Evolutionary conservation across 495 filamentous ascomycete species (phyloP).

Genomic region (Cercophora scortea): DNA sequence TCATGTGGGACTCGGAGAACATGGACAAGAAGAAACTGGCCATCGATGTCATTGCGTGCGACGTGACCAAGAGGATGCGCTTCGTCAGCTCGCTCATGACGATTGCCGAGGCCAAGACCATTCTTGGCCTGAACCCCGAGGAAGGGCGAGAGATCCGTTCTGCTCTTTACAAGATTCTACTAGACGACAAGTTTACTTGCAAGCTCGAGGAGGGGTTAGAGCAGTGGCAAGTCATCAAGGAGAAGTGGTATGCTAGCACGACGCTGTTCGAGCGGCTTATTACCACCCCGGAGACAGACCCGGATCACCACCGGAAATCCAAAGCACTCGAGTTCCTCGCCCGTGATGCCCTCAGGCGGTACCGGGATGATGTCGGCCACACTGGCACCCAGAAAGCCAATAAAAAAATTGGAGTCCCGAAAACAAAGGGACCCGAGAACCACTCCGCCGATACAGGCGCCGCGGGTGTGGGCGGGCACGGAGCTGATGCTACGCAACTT

Average conservation of each 20-base stretch:
- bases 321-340: slow-evolving; percentile 64
- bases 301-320: slow-evolving; percentile 46
- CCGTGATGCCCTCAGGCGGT: slow-evolving; percentile 67
- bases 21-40: slow-evolving; percentile 46
- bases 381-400: neutral
- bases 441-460: neutral
- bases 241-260: slow-evolving; percentile 56
- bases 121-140: slow-evolving; percentile 63
- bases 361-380: slow-evolving; percentile 51
- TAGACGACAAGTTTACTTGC: slow-evolving; percentile 62
- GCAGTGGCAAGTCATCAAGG: slow-evolving; percentile 63
- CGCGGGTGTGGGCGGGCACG: neutral
- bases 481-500: neutral
- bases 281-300: slow-evolving; percentile 40
- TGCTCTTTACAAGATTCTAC: slow-evolving; percentile 59
- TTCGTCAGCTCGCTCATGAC: slow-evolving; percentile 55
- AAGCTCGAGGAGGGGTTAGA: slow-evolving; percentile 64
- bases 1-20: slow-evolving; percentile 48
- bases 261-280: slow-evolving; percentile 51
- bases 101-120: slow-evolving; percentile 64
- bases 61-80: slow-evolving; percentile 75
- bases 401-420: neutral
- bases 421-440: neutral
- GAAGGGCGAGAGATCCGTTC: slow-evolving; percentile 58
- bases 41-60: slow-evolving; percentile 70